Evolutionary conservation across 2,329 filamentous ascomycete species (phyloP).

Genomic region (Tothia fuscella): DNA sequence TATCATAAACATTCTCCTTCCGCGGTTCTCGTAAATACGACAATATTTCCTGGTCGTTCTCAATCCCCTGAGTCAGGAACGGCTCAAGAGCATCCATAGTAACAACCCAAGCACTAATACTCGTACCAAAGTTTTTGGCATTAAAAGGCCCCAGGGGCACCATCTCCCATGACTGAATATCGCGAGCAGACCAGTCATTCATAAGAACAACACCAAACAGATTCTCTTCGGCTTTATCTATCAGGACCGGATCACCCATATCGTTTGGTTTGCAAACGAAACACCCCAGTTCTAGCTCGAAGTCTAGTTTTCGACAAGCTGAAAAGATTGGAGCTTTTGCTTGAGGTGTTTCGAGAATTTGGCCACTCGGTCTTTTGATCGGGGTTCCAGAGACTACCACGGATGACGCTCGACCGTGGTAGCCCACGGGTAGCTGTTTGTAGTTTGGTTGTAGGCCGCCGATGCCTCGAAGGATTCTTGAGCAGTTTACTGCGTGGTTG

Average conservation of each 20-base stretch:
- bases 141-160: conserved; percentile 74
- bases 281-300: conserved; percentile 69
- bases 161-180: conserved; percentile 65
- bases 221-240: conserved; percentile 54
- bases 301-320: conserved; percentile 56
- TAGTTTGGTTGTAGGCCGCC: conserved; percentile 70
- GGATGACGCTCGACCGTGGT: conserved; percentile 67
- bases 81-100: conserved; percentile 63
- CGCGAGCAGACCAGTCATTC: conserved; percentile 70
- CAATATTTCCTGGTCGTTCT: conserved; percentile 42
- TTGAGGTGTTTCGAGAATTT: conserved; percentile 56
- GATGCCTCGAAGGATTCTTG: conserved; percentile 59
- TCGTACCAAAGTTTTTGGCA: conserved; percentile 72
- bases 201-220: conserved; percentile 72
- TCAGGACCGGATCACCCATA: conserved; percentile 50
- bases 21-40: conserved; percentile 54
- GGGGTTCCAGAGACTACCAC: conserved; percentile 63
- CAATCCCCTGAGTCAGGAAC: conserved; percentile 44
- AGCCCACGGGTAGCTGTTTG: conserved; percentile 67
- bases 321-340: conserved; percentile 52
- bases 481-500: conserved; percentile 66
- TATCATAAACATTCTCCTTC: conserved; percentile 52
- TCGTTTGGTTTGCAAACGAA: conserved; percentile 56
- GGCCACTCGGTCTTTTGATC: conserved; percentile 61
- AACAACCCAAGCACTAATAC: conserved; percentile 69